Base-by-base conservation (phyloP, 306 rosid species). In the Cajanus cajan region DNA sequence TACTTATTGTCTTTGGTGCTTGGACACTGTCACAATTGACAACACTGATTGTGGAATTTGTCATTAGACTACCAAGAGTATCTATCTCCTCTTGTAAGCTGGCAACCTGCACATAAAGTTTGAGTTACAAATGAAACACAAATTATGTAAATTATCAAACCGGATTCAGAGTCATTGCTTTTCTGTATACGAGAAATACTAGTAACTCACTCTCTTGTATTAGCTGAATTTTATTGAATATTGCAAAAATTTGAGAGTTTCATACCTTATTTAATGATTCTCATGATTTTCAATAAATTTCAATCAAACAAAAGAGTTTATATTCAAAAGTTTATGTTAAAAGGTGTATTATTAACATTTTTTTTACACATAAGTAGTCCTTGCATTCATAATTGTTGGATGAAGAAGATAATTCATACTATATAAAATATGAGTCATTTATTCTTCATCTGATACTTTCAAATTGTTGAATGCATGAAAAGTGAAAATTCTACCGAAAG, bases 61-160 rank as follows among this genome's bases (percentile, higher is more conserved):
- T 86, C 84, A 91, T 86, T 80, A 83, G 85, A 72, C 48, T 85
- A 43, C 89, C 92, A 44, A 95, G 86, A 74, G 85, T 79, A 70
- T 89, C 94, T 55, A 95, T 91, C 91, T 95, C 99, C 86, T 90
- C 92, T 71, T 93, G 98, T 77, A 95, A 91, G 89, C 82, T 86
- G 0, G 86, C 92, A 39, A 95, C 88, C 99, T 95, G 64, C 88
- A 63, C 45, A 65, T 37, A 43, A 43, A 67, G 68, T 21, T 57
- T 8, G 37, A 73, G 24, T 28, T 39, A 8, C 22, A 55, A 37
- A 68, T 28, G 8, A 55, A 45, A 74, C 44, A 39, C 7, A 39
- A 34, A 39, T 47, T 34, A 18, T 47, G 19, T 22, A 40, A 14
- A 7, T 28, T 28, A 31, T 25, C 2, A 8, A 58, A 2, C 66